Base-by-base conservation (phyloP, 768 basidiomycete species). In the Daedalea quercina region DNA sequence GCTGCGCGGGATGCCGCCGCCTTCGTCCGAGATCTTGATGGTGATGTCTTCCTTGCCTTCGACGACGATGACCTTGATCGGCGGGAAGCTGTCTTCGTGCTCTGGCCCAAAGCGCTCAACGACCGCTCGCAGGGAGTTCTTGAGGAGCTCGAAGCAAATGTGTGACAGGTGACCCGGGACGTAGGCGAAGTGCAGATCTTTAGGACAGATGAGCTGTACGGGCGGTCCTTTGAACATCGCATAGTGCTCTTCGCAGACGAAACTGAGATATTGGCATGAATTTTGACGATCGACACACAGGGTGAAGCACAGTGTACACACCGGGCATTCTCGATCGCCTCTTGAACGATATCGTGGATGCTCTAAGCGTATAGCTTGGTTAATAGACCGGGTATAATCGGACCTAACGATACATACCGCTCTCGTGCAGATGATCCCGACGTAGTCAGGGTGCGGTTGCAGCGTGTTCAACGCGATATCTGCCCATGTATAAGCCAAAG, bases 21-120 rank as follows among this genome's bases (percentile, higher is more conserved):
- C 95, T 67, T 99, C 95, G 64, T 99, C 95, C 1, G 84, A 86
- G 55, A 99, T 96, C 79, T 99, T 99, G 78, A 99, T 92, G 2
- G 95, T 98, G 62, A 98, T 96, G 63, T 98, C 95, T 65, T 97
- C 95, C 57, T 85, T 90, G n/a, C 95, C 94, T 65, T 95, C 94
- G 1, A 95, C 90, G 33, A 96, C 95, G 53, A 97, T 80, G 46
- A 95, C 89, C 69, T 91, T 93, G 73, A 95, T 94, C 0, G 92
- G 86, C 11, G 93, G 93, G 71, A 85, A 88, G n/a, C 63, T 59
- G 52, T 84, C 81, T 64, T 91, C 91, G 54, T 81, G 76, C 48
- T 92, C 87, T 1, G 82, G 81, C 0, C 95, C 95, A 67, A 82
- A 89, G 1, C 89, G 81, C 69, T 98, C 96, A 17, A 99, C 95